phyloP scores from a whole-genome alignment of 441 rosid species.

The Adansonia grandidieri region DNA sequence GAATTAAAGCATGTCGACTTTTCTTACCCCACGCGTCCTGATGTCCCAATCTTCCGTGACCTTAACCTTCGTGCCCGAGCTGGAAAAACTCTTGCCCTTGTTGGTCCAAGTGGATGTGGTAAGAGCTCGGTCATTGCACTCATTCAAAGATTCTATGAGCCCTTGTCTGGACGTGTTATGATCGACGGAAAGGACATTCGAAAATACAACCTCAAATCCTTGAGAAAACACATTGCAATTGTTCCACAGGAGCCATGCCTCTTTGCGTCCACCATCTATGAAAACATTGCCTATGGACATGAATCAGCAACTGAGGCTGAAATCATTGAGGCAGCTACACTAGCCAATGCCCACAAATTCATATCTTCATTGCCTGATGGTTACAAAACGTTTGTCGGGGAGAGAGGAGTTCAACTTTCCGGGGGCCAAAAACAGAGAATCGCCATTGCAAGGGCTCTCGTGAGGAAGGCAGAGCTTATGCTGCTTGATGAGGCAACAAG shows the following conservation, averaged over 20 bases:
- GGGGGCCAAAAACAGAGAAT: slow-evolving; percentile 98
- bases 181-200: slow-evolving; percentile 94
- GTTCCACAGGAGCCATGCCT: slow-evolving; percentile 99
- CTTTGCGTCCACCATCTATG: slow-evolving; percentile 81
- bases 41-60: slow-evolving; percentile 83
- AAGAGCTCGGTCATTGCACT: slow-evolving; percentile 95
- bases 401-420: slow-evolving; percentile 91
- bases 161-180: slow-evolving; percentile 87
- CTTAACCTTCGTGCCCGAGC: slow-evolving; percentile 88
- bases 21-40: slow-evolving; percentile 94
- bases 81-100: slow-evolving; percentile 95
- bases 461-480: slow-evolving; percentile 91
- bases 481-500: slow-evolving; percentile 98
- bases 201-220: slow-evolving; percentile 90
- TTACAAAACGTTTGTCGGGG: slow-evolving; percentile 87
- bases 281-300: slow-evolving; percentile 94
- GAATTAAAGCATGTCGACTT: slow-evolving; percentile 97
- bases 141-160: slow-evolving; percentile 85
- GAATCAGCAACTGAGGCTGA: slow-evolving; percentile 87
- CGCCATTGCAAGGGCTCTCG: slow-evolving; percentile 85
- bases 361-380: slow-evolving; percentile 92
- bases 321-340: slow-evolving; percentile 89
- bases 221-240: slow-evolving; percentile 87
- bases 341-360: slow-evolving; percentile 96
- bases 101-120: slow-evolving; percentile 99